Evolutionary conservation across 768 basidiomycete species (phyloP).

Genomic region (Mycena rebaudengoi): DNA sequence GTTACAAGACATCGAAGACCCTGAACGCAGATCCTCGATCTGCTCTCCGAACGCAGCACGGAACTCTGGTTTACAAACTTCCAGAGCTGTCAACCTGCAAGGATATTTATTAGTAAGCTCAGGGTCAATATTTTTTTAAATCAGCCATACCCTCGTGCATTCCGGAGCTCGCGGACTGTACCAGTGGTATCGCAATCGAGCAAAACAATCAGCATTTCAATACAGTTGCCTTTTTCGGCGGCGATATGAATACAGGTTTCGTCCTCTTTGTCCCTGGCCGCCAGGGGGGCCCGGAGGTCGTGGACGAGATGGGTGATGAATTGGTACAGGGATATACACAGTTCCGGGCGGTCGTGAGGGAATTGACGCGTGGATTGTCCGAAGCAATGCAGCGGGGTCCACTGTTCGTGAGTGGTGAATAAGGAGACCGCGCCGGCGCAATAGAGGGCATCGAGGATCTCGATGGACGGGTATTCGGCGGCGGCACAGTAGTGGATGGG

Average conservation of each 20-base stretch:
- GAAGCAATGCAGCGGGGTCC: slow-evolving; percentile 74
- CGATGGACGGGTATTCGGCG: slow-evolving; percentile 60
- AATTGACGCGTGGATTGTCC: slow-evolving; percentile 49
- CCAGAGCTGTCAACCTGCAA: slow-evolving; percentile 67
- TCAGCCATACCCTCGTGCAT: slow-evolving; percentile 72
- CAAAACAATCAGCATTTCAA: slow-evolving; percentile 68
- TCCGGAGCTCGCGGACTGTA: slow-evolving; percentile 65
- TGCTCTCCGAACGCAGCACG: slow-evolving; percentile 67
- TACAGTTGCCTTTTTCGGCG: slow-evolving; percentile 74
- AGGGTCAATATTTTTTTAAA: background rate
- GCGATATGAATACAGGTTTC: slow-evolving; percentile 86
- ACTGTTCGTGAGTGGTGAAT: slow-evolving; percentile 70
- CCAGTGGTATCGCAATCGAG: slow-evolving; percentile 71
- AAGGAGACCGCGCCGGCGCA: slow-evolving; percentile 80
- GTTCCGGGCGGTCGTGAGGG: slow-evolving; percentile 41
- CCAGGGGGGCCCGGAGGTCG: slow-evolving; percentile 74
- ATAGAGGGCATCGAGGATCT: slow-evolving; percentile 75
- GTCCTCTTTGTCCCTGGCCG: slow-evolving; percentile 69
- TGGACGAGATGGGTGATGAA: slow-evolving; percentile 74
- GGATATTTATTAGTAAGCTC: slow-evolving; percentile 2
- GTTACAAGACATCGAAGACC: slow-evolving; percentile 62
- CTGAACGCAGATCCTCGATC: slow-evolving; percentile 53
- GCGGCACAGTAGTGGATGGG: slow-evolving; percentile 76
- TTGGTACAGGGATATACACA: slow-evolving; percentile 54
- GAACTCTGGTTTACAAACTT: slow-evolving; percentile 75